Percentiles rank a stretch among this genome's conserved stretches.
Conservation (phyloP, 78 protist genomes). For the Chrysochromulina parva region DNA sequence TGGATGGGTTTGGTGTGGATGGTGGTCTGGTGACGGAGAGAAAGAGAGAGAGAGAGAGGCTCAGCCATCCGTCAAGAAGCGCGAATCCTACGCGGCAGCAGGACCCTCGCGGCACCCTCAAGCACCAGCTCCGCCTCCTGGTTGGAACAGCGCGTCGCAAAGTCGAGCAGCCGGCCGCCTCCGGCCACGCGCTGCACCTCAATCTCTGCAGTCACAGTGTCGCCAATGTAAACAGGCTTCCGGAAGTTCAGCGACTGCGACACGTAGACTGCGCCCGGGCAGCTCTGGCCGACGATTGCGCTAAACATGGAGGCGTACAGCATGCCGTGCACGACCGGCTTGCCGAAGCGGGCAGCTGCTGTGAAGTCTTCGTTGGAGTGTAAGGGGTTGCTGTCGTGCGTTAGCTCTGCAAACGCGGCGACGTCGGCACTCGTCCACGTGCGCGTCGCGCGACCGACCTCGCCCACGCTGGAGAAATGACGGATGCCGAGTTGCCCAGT, state of each 20-base stretch:
- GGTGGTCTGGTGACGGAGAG: too few species aligned
- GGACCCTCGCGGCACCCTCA: not conserved
- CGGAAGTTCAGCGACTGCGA: not conserved
- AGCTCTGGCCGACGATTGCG: not conserved
- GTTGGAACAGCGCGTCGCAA: not conserved
- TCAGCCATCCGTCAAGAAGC: too few species aligned
- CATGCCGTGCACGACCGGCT: conserved; percentile 10
- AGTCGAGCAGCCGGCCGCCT: not conserved
- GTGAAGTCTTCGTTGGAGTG: not conserved
- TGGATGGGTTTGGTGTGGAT: too few species aligned
- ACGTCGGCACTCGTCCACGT: not conserved
- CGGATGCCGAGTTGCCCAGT: too few species aligned
- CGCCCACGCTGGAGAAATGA: not conserved
- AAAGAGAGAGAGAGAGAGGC: too few species aligned
- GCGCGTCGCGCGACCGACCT: not conserved
- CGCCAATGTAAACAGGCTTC: not conserved
- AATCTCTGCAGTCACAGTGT: not conserved
- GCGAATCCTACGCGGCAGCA: not conserved
- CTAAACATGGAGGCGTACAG: not conserved
- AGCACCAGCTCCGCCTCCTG: not conserved
- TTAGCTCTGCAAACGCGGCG: not conserved
- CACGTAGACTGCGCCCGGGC: not conserved
- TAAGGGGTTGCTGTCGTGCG: not conserved
- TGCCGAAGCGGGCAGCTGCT: not conserved
- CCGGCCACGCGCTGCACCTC: not conserved